A percentile compares a stretch with the other conserved stretches of the same genome.
phyloP scores from a whole-genome alignment of 805 yeast species.

The Blastobotrys attinorum region DNA sequence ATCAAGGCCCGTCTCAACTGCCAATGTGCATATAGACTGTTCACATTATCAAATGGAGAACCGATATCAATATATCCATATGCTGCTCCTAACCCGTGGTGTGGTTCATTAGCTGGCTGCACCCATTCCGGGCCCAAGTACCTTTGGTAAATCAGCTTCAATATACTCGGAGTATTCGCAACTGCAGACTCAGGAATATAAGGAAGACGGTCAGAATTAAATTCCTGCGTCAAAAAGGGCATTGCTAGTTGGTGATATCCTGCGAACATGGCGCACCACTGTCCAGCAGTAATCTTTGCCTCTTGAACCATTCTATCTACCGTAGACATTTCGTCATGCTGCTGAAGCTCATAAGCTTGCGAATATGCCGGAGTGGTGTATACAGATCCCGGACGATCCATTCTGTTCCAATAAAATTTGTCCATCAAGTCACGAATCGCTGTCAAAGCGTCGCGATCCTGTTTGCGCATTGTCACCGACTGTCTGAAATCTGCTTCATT shows the following conservation, averaged over 20 bases:
- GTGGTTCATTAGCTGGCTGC: constrained; percentile 21
- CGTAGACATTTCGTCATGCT: too few relatives aligned
- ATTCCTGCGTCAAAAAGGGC: constrained; percentile 26
- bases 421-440: background rate
- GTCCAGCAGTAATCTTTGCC: constrained; percentile 26
- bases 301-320: constrained; percentile 19
- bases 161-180: background rate
- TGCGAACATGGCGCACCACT: constrained; percentile 26
- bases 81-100: constrained; percentile 24
- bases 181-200: background rate
- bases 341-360: too few relatives aligned
- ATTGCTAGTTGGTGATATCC: constrained; percentile 22
- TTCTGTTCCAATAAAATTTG: background rate
- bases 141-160: background rate
- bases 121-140: constrained; percentile 20
- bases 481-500: background rate
- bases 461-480: too few relatives aligned
- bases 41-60: constrained; percentile 17
- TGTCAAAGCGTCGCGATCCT: background rate
- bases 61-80: constrained; percentile 25
- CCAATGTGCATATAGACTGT: constrained; percentile 25
- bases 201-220: background rate
- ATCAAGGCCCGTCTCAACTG: too few relatives aligned
- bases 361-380: background rate
- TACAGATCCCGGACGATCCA: background rate